A percentile compares a stretch with the other conserved stretches of the same genome.
Evolutionary conservation across 2,329 filamentous ascomycete genomes (phyloP).

Genomic region (Pleurostoma richardsiae): DNA sequence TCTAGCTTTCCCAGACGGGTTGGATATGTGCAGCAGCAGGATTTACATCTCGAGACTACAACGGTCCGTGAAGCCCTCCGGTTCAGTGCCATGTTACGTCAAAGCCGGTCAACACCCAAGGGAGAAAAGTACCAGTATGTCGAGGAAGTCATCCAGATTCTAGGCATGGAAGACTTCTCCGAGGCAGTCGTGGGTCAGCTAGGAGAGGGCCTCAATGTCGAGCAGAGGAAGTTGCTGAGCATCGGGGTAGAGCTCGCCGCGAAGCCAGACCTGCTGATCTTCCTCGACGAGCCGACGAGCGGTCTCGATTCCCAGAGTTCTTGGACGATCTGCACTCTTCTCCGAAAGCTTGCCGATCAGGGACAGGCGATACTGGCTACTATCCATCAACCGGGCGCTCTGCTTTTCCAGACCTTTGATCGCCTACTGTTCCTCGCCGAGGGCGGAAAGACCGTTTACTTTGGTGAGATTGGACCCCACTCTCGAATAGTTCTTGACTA

Average conservation of each 20-base stretch:
- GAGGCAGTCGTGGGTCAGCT: slow-evolving; percentile 66
- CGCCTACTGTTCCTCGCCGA: slow-evolving; percentile 58
- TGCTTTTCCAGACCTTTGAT: slow-evolving; percentile 64
- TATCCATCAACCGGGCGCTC: slow-evolving; percentile 65
- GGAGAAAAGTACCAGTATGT: slow-evolving; percentile 64
- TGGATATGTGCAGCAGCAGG: slow-evolving; percentile 69
- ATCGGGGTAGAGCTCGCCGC: slow-evolving; percentile 59
- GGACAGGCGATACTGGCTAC: slow-evolving; percentile 66
- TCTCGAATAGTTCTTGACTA: slow-evolving; percentile 34
- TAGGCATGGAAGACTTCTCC: slow-evolving; percentile 62
- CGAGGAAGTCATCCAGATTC: slow-evolving; percentile 62
- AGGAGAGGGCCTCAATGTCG: slow-evolving; percentile 53
- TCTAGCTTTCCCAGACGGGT: slow-evolving; percentile 66
- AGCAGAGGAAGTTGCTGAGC: slow-evolving; percentile 50
- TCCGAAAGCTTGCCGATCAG: slow-evolving; percentile 59
- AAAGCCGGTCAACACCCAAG: slow-evolving; percentile 52
- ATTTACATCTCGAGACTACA: slow-evolving; percentile 63
- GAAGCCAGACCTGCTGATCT: slow-evolving; percentile 54
- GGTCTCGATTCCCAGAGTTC: slow-evolving; percentile 66
- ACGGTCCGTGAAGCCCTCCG: slow-evolving; percentile 64
- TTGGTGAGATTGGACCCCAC: slow-evolving; percentile 36
- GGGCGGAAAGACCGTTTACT: slow-evolving; percentile 63
- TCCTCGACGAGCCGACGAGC: slow-evolving; percentile 59
- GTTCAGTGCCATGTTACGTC: slow-evolving; percentile 64
- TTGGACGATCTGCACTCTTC: slow-evolving; percentile 59